These are phyloP conservation scores for Aaosphaeria arxii DNA, from an alignment of 2,329 filamentous ascomycete species.

Conservation along the genomic window DNA sequence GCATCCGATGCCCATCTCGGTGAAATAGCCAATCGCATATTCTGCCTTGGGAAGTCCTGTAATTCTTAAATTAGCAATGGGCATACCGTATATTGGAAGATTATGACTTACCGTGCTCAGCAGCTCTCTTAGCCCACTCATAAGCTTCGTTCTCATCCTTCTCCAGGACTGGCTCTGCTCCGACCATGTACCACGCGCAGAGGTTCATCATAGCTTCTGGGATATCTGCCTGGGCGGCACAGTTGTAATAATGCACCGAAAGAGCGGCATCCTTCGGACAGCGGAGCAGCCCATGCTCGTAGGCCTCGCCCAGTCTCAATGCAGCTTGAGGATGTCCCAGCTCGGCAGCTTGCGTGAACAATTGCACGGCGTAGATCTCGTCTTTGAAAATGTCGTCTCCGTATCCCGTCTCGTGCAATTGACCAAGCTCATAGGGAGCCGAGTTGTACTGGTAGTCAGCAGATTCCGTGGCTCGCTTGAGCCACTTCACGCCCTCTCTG, in stretches of 20 bases:
- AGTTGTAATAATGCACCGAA: constrained; percentile 96
- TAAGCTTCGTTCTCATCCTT: constrained; percentile 96
- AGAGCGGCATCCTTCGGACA: constrained; percentile 90
- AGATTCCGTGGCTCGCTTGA: constrained; percentile 87
- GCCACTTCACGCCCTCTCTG: constrained; percentile 90
- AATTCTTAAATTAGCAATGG: constrained; percentile 9
- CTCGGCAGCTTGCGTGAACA: constrained; percentile 93
- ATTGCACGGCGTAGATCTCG: constrained; percentile 82
- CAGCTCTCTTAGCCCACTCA: constrained; percentile 88
- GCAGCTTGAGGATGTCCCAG: constrained; percentile 84
- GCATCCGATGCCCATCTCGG: constrained; percentile 96
- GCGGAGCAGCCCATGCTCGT: constrained; percentile 84
- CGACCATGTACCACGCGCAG: constrained; percentile 98
- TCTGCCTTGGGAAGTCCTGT: constrained; percentile 69
- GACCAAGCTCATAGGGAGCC: constrained; percentile 85
- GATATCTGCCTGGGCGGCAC: constrained; percentile 80
- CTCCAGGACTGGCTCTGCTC: constrained; percentile 84
- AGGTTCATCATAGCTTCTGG: constrained; percentile 94
- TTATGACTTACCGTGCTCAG: constrained; percentile 69
- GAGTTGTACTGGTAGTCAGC: constrained; percentile 90
- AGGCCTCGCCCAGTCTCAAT: constrained; percentile 89
- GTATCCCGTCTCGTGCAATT: constrained; percentile 88
- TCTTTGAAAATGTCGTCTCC: constrained; percentile 94
- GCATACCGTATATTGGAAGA: background rate
- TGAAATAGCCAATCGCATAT: constrained; percentile 95